These are phyloP conservation scores for Hymenoscyphus albidus DNA, from an alignment of 2,329 filamentous ascomycete species.

Conservation along the genomic window DNA sequence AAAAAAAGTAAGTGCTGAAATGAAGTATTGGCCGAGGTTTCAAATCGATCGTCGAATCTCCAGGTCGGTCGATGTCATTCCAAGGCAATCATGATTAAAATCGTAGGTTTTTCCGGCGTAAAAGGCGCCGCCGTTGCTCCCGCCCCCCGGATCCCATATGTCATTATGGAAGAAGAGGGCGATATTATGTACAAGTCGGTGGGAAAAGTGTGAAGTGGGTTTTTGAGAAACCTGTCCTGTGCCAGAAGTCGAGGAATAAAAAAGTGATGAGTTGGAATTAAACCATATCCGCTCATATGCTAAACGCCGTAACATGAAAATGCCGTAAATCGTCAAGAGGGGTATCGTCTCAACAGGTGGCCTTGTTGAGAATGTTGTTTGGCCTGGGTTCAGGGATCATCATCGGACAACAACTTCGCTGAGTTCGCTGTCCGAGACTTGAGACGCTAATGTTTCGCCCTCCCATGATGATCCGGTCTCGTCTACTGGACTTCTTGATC, in stretches of 20 bases:
- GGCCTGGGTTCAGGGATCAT: conserved; percentile 12
- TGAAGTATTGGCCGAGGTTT: conserved; percentile 3
- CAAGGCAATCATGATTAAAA: conserved; percentile 24
- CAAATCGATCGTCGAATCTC: neutral
- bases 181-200: conserved; percentile 30
- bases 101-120: conserved; percentile 5
- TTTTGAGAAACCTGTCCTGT: conserved; percentile 14
- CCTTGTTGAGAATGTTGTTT: conserved; percentile 17
- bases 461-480: conserved; percentile 55
- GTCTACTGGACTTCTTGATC: conserved; percentile 42
- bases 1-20: conserved; percentile 7
- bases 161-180: neutral
- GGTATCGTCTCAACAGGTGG: conserved; percentile 23
- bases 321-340: conserved; percentile 33
- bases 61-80: conserved; percentile 4
- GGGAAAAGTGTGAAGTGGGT: conserved; percentile 8
- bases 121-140: conserved; percentile 5
- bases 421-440: conserved; percentile 34
- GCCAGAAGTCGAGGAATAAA: conserved; percentile 18
- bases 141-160: conserved; percentile 17
- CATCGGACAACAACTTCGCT: conserved; percentile 31
- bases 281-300: conserved; percentile 31
- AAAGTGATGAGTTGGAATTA: conserved; percentile 19
- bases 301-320: conserved; percentile 33
- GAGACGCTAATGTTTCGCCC: conserved; percentile 47